Base-by-base conservation (phyloP, 768 basidiomycete genomes). In the Rhodocollybia butyracea region DNA sequence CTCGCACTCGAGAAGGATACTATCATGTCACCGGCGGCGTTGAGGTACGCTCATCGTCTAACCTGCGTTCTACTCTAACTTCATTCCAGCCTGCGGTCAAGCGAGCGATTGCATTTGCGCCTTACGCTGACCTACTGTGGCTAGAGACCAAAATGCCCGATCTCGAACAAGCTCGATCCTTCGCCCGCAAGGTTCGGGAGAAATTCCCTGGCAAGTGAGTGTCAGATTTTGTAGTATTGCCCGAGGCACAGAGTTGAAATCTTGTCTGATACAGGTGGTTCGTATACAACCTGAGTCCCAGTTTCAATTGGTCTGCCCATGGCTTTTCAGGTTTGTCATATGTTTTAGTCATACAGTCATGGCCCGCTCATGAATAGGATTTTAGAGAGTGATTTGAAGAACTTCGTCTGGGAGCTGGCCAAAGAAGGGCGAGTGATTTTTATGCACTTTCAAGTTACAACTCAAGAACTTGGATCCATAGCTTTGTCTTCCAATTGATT, bases 261-360 rank as follows among this genome's bases (percentile, higher is more conserved):
- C 32, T 29, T 41, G 21, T 50, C 60, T 51, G 56, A 56, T 59
- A 91, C n/a, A n/a, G 86, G 63, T 86, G 83, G 85, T 83, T 97
- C 61, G 93, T 96, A 21, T 97, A 95, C 67, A 97, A 96, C 67
- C 73, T 97, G 55, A 94, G 91, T 63, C 94, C 94, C 4, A 92
- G 91, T 64, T 96, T 96, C 76, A 94, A 95, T 68, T 96, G 93
- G 94, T 74, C 83, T n/a, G 79, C 76, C 24, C 84, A 88, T 62
- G 92, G 92, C 13, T 95, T 89, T 69, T 80, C 80, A 41, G 83
- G 85, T 85, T 45, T 53, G 70, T 64, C 41, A 22, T 29, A 54
- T 43, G 8, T 19, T 8, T 19, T 51, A 11, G 19, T 45, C 11
- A 29, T 43, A 12, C 26, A 31, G 24, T 36, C 47, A 19, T 36